Evolutionary conservation across 1,139 yeast species (phyloP).

Genomic region (Kazachstania sp.): DNA sequence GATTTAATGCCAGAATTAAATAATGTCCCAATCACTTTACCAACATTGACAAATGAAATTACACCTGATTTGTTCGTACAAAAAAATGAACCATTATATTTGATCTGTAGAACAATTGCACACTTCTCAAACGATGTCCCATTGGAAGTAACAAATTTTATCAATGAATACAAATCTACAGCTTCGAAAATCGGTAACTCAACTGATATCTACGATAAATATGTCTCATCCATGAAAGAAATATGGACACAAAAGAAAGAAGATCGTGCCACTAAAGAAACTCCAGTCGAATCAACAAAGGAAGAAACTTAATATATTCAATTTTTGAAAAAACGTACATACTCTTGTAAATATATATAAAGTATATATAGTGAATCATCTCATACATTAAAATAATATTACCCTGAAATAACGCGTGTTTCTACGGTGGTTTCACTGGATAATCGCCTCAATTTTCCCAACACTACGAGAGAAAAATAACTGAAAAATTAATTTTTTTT

Average conservation of each 20-base stretch:
- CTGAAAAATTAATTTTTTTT: no score
- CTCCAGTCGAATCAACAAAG: not conserved
- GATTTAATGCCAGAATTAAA: conserved; percentile 4
- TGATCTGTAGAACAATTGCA: conserved; percentile 20
- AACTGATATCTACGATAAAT: conserved; percentile 19
- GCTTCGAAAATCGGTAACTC: conserved; percentile 8
- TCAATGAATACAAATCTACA: conserved; percentile 14
- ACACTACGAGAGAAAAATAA: no score
- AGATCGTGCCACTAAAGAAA: not conserved
- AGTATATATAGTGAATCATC: no score
- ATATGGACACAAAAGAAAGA: conserved; percentile 4
- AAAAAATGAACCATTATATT: conserved; percentile 18
- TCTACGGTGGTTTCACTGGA: no score
- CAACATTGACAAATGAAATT: not conserved
- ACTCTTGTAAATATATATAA: not conserved
- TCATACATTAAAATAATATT: no score
- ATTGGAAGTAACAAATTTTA: conserved; percentile 17
- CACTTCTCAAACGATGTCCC: conserved; percentile 21
- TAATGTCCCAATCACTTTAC: not conserved
- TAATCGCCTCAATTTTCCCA: no score
- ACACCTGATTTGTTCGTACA: conserved; percentile 10
- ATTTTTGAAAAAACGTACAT: not conserved
- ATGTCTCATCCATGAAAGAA: conserved; percentile 7
- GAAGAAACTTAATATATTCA: not conserved
- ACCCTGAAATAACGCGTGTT: no score